A percentile compares a stretch with the other conserved stretches of the same genome.
These are phyloP conservation scores for Mesostigma viride DNA, from an alignment of 139 green algal species.

Conservation along the genomic window DNA sequence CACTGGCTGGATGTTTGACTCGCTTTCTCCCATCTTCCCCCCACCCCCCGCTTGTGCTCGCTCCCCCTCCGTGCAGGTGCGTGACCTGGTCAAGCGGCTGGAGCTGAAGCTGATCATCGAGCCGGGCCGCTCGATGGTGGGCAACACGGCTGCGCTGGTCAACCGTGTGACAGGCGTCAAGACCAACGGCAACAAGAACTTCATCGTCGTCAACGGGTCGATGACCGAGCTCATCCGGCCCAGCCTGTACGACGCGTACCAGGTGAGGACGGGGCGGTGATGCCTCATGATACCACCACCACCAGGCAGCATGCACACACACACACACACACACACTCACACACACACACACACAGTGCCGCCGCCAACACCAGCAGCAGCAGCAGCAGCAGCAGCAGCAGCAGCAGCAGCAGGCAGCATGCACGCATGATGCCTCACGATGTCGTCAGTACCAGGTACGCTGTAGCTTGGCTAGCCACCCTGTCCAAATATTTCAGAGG, in stretches of 20 bases:
- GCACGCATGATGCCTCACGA: no score
- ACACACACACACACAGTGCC: no score
- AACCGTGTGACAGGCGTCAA: slow-evolving; percentile 72
- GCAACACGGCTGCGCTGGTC: slow-evolving; percentile 63
- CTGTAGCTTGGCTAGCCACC: background rate
- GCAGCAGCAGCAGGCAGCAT: no score
- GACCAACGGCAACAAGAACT: slow-evolving; percentile 94
- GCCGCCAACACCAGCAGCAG: no score
- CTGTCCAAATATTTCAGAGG: background rate
- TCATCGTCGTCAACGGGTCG: slow-evolving; percentile 90
- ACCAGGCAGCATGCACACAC: no score
- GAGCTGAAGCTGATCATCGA: slow-evolving; percentile 89
- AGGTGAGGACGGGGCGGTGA: slow-evolving; percentile 7
- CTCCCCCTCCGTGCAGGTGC: no score
- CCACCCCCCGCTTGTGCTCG: no score
- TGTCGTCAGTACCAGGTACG: no score
- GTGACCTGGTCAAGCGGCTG: slow-evolving; percentile 53
- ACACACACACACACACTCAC: no score
- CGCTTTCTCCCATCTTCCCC: no score
- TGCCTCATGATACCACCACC: background rate
- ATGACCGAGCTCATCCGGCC: slow-evolving; percentile 92
- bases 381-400: no score
- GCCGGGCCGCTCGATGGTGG: slow-evolving; percentile 85
- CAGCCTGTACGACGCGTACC: slow-evolving; percentile 49
- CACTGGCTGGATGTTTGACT: no score